A percentile compares a stretch with the other conserved stretches of the same genome.
Evolutionary conservation across 306 rosid genomes (phyloP).

Genomic region (Malus asiatica): DNA sequence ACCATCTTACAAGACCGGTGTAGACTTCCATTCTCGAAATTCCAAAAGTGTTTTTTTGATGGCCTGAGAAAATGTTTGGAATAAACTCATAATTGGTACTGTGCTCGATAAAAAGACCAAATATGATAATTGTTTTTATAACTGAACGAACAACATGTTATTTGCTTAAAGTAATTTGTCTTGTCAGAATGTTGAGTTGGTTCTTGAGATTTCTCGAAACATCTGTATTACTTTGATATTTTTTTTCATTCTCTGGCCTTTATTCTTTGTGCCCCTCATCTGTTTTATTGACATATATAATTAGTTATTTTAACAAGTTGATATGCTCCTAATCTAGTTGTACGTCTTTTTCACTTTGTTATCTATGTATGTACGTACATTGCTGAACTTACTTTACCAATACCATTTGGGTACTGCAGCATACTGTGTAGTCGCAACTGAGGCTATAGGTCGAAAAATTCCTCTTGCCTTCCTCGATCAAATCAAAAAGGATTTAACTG

Average conservation of each 20-base stretch:
- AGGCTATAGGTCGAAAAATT: constrained; percentile 65
- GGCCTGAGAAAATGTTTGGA: too few species aligned
- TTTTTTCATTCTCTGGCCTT: neutral
- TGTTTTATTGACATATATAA: too few species aligned
- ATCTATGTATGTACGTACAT: neutral
- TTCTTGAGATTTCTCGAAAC: neutral
- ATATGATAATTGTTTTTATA: too few species aligned
- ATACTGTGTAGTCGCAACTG: constrained; percentile 81
- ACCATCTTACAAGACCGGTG: too few species aligned
- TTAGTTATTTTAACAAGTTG: constrained; percentile 21
- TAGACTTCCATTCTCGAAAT: too few species aligned
- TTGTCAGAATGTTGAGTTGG: neutral
- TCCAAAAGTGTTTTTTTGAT: too few species aligned
- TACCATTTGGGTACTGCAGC: constrained; percentile 38
- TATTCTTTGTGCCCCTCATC: too few species aligned
- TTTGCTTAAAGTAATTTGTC: neutral
- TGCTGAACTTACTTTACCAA: constrained; percentile 19
- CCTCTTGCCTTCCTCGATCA: constrained; percentile 87
- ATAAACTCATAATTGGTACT: too few species aligned
- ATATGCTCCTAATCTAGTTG: too few species aligned
- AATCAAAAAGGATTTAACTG: constrained; percentile 69
- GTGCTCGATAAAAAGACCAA: neutral
- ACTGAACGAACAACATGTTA: too few species aligned
- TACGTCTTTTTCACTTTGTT: neutral
- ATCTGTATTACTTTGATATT: too few species aligned